phyloP scores from a whole-genome alignment of 1,284 basidiomycete species.

The Ceratobasidium sp. region DNA sequence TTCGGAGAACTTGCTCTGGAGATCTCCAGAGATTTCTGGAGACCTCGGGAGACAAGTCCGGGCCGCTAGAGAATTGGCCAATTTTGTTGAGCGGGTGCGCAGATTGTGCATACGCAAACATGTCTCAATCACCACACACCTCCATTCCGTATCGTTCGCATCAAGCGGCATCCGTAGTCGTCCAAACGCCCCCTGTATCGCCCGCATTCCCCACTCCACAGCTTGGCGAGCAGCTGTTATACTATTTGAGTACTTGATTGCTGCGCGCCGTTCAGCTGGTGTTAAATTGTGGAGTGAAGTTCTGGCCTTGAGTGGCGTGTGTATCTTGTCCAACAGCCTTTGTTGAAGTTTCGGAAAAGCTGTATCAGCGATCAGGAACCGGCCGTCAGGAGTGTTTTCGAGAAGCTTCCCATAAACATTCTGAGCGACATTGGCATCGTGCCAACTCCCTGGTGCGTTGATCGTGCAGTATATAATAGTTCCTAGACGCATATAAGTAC shows the following conservation, averaged over 20 bases:
- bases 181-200: constrained; percentile 59
- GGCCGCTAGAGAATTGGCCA: too few relatives aligned
- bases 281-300: constrained; percentile 49
- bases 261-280: constrained; percentile 46
- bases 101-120: constrained; percentile 54
- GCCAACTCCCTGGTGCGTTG: constrained; percentile 63
- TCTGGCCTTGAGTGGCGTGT: constrained; percentile 57
- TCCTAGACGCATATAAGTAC: constrained; percentile 47
- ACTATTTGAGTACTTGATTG: constrained; percentile 52
- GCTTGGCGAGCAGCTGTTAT: constrained; percentile 58
- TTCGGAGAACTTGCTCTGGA: too few relatives aligned
- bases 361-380: constrained; percentile 59
- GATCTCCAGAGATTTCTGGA: too few relatives aligned
- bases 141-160: constrained; percentile 49
- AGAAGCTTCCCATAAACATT: constrained; percentile 56
- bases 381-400: constrained; percentile 54
- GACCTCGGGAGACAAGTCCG: too few relatives aligned
- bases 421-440: constrained; percentile 57
- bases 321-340: constrained; percentile 53
- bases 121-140: constrained; percentile 53
- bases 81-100: too few relatives aligned
- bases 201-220: constrained; percentile 61
- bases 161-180: constrained; percentile 55
- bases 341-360: constrained; percentile 57
- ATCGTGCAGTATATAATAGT: constrained; percentile 53